Evolutionary conservation across 176 grass and related monocot genomes (phyloP).

Genomic region (Tuctoria greenei): DNA sequence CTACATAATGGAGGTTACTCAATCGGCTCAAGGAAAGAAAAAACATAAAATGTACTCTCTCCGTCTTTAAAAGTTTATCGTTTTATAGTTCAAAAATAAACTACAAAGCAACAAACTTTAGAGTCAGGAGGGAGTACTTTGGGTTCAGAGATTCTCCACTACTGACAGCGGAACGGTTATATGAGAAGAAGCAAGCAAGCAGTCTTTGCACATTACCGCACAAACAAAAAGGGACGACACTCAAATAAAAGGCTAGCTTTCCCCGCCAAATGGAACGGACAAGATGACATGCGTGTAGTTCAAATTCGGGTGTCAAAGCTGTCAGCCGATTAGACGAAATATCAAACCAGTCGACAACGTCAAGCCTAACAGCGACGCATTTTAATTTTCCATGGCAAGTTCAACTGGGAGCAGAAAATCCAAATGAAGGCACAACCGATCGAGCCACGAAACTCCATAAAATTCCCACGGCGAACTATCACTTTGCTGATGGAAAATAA

Average conservation of each 20-base stretch:
- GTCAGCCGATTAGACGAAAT: background rate
- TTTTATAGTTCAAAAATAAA: no score
- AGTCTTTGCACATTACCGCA: background rate
- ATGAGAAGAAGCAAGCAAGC: background rate
- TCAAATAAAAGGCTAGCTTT: background rate
- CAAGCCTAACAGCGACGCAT: conserved; percentile 7
- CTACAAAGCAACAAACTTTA: no score
- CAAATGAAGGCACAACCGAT: background rate
- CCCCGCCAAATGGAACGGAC: conserved; percentile 3
- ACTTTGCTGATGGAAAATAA: background rate
- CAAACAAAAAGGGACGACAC: background rate
- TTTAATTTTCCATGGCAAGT: background rate
- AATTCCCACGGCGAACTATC: background rate
- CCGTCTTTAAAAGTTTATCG: no score
- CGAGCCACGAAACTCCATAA: background rate
- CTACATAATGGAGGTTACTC: no score
- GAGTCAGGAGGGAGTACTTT: no score
- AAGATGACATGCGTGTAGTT: background rate
- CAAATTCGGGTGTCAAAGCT: background rate
- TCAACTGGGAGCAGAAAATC: conserved; percentile 7
- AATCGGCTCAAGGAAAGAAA: no score
- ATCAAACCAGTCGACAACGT: conserved; percentile 22
- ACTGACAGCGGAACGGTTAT: background rate
- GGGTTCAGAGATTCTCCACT: no score
- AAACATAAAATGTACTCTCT: no score